Evolutionary conservation across 2,329 filamentous ascomycete species (phyloP), one percentile per base, ranked within the genome.

Genomic region (Xylaria hypoxylon): DNA sequence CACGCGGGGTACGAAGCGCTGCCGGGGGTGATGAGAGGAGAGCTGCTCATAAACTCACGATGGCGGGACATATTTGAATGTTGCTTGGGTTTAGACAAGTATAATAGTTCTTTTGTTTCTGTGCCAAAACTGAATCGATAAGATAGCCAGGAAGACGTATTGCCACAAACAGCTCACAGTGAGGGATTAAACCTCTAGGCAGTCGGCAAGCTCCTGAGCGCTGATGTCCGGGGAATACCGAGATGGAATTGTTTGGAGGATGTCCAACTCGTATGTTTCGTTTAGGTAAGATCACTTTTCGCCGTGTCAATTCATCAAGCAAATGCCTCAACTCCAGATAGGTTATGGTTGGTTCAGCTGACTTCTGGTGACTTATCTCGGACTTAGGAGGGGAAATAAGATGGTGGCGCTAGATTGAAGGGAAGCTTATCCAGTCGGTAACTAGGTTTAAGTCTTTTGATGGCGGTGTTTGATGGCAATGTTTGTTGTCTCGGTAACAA

Each of bases 31-130:
- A 42, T 28, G 48, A 44, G 57, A n/a, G 19, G 45, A 50, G 55
- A 48, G 33, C 50, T 57, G 38, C 44, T 67, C n/a, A 48, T 52
- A 24, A 64, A 68, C 64, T 69, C 67, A 67, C 67, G 63, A 56
- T 64, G 38, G 55, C 44, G 64, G 65, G 64, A 42, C 67, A 69
- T 69, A 1, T 62, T 47, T 44, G n/a, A 31, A 44, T 45, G 5
- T 42, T 59, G 48, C 51, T 55, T 31, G 6, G 26, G 45, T 53
- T n/a, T 42, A 48, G 40, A 56, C 31, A 50, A 61, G 45, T 47
- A 57, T 31, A 38, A 40, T 59, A 22, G 33, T 33, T 40, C 19
- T 59, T 58, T 19, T 38, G 35, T 38, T 57, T 44, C 47, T 53
- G 33, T 42, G 44, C 38, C 19, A 31, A 38, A 35, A 19, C 47